phyloP scores from a whole-genome alignment of 1,139 yeast genomes.

The Lodderomyces elongisporus region DNA sequence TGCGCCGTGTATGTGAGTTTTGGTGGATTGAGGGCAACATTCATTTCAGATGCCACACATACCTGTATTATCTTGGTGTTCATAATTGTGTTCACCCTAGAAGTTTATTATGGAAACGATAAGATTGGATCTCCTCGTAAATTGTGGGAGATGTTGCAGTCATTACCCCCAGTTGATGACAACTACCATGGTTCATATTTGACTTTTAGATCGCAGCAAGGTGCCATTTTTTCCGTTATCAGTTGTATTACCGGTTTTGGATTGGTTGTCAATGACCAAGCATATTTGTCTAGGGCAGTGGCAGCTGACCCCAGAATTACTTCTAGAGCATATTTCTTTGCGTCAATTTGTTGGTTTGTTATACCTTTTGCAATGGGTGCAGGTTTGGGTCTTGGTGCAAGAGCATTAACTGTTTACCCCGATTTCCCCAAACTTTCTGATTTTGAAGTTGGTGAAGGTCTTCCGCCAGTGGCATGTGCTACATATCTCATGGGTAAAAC shows the following conservation, averaged over 20 bases:
- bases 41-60: slow-evolving; percentile 44
- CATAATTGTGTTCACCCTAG: slow-evolving; percentile 37
- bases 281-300: slow-evolving; percentile 26
- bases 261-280: slow-evolving; percentile 67
- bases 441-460: slow-evolving; percentile 30
- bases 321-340: slow-evolving; percentile 38
- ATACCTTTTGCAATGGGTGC: slow-evolving; percentile 41
- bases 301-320: slow-evolving; percentile 36
- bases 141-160: slow-evolving; percentile 40
- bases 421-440: slow-evolving; percentile 24
- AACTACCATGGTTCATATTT: slow-evolving; percentile 44
- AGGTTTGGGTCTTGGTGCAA: slow-evolving; percentile 37
- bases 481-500: slow-evolving; percentile 39
- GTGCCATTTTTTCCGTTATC: slow-evolving; percentile 32
- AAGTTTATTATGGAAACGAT: slow-evolving; percentile 34
- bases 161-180: slow-evolving; percentile 35
- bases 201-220: slow-evolving; percentile 41
- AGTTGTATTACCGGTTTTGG: slow-evolving; percentile 47
- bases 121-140: slow-evolving; percentile 43
- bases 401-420: slow-evolving; percentile 21
- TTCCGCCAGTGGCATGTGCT: slow-evolving; percentile 41
- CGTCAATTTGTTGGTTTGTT: slow-evolving; percentile 39
- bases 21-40: slow-evolving; percentile 45
- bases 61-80: slow-evolving; percentile 36
- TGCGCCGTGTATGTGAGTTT: slow-evolving; percentile 36